Evolutionary conservation across 1,284 basidiomycete species (phyloP).

Genomic region (Trichosporon sp.): DNA sequence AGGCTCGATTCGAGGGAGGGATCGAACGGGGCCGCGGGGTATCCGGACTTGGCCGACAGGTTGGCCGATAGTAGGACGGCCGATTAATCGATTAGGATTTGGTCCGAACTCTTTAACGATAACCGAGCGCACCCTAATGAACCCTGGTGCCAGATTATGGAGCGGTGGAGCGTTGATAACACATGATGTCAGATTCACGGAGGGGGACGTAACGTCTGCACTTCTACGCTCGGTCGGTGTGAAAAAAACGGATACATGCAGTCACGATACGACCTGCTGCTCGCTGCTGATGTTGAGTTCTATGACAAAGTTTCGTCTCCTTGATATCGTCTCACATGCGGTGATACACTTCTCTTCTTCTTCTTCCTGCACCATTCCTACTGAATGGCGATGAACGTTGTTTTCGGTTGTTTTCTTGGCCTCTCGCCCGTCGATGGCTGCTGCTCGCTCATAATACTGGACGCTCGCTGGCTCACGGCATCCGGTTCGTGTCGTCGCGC

Average conservation of each 20-base stretch:
- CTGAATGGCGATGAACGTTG: neutral
- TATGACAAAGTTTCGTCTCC: slow-evolving; percentile 4
- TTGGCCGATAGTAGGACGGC: neutral
- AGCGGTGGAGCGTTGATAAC: neutral
- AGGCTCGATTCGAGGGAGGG: too few relatives aligned
- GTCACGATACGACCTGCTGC: neutral
- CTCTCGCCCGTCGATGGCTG: neutral
- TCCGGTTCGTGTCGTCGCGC: neutral
- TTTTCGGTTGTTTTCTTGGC: neutral
- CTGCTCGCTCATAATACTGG: neutral
- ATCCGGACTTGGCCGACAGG: neutral
- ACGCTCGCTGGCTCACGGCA: neutral
- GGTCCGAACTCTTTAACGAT: neutral
- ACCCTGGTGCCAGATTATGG: neutral
- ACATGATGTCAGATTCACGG: neutral
- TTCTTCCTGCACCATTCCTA: too few relatives aligned
- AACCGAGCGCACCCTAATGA: neutral
- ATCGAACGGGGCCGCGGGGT: too few relatives aligned
- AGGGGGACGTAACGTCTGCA: too few relatives aligned
- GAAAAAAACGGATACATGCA: slow-evolving; percentile 7
- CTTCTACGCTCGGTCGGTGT: neutral
- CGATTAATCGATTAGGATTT: too few relatives aligned
- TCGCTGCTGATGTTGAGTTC: neutral
- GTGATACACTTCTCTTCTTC: too few relatives aligned
- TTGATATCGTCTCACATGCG: neutral